Evolutionary conservation across 257 asterid species (phyloP), one percentile per base, ranked within the genome.

Genomic region (Haberlea rhodopensis): DNA sequence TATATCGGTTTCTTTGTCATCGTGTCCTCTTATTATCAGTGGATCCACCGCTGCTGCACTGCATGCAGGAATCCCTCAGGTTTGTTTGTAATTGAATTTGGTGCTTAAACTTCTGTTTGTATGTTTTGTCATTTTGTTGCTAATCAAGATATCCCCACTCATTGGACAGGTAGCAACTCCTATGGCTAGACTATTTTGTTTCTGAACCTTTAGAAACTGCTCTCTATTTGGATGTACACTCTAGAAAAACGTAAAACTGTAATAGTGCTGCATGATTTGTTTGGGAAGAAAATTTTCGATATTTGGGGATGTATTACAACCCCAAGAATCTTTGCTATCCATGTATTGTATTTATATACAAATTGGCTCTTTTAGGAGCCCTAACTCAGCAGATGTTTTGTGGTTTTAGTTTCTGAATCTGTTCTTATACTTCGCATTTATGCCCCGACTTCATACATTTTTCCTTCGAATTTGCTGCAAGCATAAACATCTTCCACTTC

Each of bases 21-120:
- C 60, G 24, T 46, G 60, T 31, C 65, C 49, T 65, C 66, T 25
- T 57, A n/a, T 63, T 67, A 8, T 70, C 86, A 92, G 99, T 72
- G 99, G 99, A 69, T 79, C 99, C 22, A 85, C 95, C 52, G 95
- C 97, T 68, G 99, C 96, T 67, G 95, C 97, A 53, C 78, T 92
- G 55, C 82, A 5, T 55, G 85, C 94, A 32, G 97, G 99, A 84
- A 83, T 84, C 75, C 95, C 99, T 40, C 99, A 92, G 97, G 99
- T 89, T 69, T 74, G 82, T 72, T 65, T 53, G 45, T 24, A 20
- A 53, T 70, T 43, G 67, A 58, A 62, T 68, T 62, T 53, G 34
- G 51, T 65, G 18, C 49, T 55, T 61, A 32, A 43, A 5, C 61
- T 48, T 37, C 24, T 52, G n/a, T 46, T 65, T 23, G 40, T 57